These are phyloP conservation scores for Plenodomus biglobosus DNA, from an alignment of 2,329 filamentous ascomycete species.

Conservation along the genomic window DNA sequence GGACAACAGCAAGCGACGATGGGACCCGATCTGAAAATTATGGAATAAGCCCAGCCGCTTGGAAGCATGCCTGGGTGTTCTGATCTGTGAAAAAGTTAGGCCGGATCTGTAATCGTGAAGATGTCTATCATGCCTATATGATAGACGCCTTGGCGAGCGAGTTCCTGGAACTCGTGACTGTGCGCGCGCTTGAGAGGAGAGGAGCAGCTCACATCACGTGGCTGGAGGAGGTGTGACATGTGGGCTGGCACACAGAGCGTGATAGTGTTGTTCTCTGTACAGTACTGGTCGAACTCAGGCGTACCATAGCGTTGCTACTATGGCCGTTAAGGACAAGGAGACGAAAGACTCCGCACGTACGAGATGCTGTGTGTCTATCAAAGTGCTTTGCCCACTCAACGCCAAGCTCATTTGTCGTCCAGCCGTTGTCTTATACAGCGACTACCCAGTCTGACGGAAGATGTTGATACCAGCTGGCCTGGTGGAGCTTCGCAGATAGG, in stretches of 20 bases:
- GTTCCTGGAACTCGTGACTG: background rate
- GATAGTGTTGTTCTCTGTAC: slow-evolving; percentile 42
- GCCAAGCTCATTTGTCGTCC: slow-evolving; percentile 38
- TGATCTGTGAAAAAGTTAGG: background rate
- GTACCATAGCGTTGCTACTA: slow-evolving; percentile 22
- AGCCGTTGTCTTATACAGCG: slow-evolving; percentile 31
- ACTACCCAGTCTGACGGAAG: slow-evolving; percentile 9
- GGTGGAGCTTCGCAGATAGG: slow-evolving; percentile 4
- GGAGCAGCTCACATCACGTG: slow-evolving; percentile 46
- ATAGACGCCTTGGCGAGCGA: background rate
- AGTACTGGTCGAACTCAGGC: slow-evolving; percentile 42
- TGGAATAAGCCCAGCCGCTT: slow-evolving; percentile 16
- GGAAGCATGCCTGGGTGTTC: slow-evolving; percentile 1
- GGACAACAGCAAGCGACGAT: slow-evolving; percentile 1
- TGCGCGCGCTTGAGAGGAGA: slow-evolving; percentile 25
- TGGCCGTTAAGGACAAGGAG: slow-evolving; percentile 46
- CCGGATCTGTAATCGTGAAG: background rate
- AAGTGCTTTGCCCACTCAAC: slow-evolving; percentile 41
- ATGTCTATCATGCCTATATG: slow-evolving; percentile 1
- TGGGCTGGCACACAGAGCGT: slow-evolving; percentile 2
- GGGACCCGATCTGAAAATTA: slow-evolving; percentile 14
- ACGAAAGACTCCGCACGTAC: slow-evolving; percentile 29
- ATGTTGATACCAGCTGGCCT: slow-evolving; percentile 1
- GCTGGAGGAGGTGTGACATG: slow-evolving; percentile 45
- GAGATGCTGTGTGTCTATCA: slow-evolving; percentile 29